These are phyloP conservation scores for Trichocladium antarcticum DNA, from an alignment of 495 filamentous ascomycete species.

Conservation along the genomic window DNA sequence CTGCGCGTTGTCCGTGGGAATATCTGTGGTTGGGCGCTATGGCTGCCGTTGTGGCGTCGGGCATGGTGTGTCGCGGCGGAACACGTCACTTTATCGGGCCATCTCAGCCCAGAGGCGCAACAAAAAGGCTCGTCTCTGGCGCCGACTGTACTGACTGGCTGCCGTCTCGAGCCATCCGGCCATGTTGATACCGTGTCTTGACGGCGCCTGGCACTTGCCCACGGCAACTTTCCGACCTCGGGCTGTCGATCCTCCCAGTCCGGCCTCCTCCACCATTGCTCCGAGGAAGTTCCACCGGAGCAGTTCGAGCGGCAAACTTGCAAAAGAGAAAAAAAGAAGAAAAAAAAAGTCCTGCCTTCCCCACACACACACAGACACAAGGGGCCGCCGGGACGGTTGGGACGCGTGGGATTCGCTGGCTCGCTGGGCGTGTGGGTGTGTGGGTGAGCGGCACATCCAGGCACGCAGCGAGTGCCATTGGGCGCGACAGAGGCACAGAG, in stretches of 20 bases:
- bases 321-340: neutral
- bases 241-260: neutral
- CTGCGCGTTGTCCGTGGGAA: no score
- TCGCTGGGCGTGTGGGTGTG: neutral
- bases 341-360: neutral
- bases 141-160: no score
- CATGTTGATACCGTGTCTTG: no score
- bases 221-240: neutral
- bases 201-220: neutral
- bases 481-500: neutral
- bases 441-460: neutral
- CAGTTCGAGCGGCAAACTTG: neutral
- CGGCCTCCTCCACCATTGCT: neutral
- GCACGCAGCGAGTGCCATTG: neutral
- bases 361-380: neutral
- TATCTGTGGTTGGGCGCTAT: no score
- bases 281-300: neutral
- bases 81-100: no score
- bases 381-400: neutral
- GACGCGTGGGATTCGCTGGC: neutral
- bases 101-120: no score
- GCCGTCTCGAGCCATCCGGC: no score
- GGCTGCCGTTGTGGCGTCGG: no score
- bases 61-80: no score
- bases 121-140: no score